Conservation (phyloP, 345 rosid genomes). For the Eutrema heterophyllum region DNA sequence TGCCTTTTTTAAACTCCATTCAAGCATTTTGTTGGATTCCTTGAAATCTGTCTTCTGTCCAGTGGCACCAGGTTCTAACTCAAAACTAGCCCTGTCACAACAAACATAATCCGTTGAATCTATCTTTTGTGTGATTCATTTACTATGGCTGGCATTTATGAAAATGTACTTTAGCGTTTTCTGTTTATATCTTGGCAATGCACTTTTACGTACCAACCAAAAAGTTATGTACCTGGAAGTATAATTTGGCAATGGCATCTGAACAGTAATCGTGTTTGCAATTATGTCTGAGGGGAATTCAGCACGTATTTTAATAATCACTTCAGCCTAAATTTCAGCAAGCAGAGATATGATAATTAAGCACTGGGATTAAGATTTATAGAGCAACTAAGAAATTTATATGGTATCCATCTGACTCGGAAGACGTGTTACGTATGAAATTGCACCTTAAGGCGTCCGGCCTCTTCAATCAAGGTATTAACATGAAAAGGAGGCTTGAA, state of each 20-base stretch:
- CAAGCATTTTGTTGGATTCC: slow-evolving; percentile 79
- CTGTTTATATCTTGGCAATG: background rate
- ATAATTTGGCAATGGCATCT: slow-evolving; percentile 94
- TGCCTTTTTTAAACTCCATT: slow-evolving; percentile 91
- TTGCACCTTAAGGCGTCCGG: slow-evolving; percentile 80
- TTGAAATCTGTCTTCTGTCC: slow-evolving; percentile 94
- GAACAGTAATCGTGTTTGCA: slow-evolving; percentile 73
- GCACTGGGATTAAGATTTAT: background rate
- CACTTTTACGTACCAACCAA: background rate
- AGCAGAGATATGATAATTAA: background rate
- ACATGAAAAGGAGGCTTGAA: slow-evolving; percentile 97
- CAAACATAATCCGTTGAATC: background rate
- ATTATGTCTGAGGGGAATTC: slow-evolving; percentile 78
- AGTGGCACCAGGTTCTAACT: slow-evolving; percentile 71
- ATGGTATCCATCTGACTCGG: slow-evolving; percentile 8
- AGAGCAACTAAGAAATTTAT: background rate
- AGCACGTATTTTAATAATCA: slow-evolving; percentile 73
- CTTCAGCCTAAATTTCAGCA: slow-evolving; percentile 74
- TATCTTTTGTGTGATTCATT: background rate
- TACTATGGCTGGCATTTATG: background rate
- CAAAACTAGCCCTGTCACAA: slow-evolving; percentile 70
- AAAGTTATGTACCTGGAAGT: slow-evolving; percentile 62
- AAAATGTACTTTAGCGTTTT: background rate
- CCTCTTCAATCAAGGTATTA: slow-evolving; percentile 90
- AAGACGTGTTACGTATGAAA: background rate